Conservation (phyloP, 768 basidiomycete genomes). For the Tubosaeta sp. region DNA sequence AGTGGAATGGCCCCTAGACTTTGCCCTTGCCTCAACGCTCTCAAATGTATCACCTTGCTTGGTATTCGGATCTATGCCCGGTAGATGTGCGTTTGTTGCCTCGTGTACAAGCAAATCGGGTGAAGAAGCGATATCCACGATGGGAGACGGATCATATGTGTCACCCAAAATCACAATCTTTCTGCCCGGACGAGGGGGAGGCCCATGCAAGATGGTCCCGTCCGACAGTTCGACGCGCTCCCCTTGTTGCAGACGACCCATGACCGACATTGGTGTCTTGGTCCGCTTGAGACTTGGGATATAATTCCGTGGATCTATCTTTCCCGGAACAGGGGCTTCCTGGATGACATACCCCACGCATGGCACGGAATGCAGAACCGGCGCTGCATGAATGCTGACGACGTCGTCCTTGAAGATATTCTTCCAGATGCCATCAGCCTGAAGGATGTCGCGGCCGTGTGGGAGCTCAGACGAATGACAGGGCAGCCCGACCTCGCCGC, state of each 20-base stretch:
- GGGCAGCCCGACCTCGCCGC: conserved; percentile 45
- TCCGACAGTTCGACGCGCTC: conserved; percentile 61
- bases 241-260: conserved; percentile 64
- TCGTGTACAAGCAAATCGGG: conserved; percentile 82
- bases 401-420: conserved; percentile 55
- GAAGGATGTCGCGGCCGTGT: conserved; percentile 58
- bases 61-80: conserved; percentile 54
- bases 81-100: conserved; percentile 83
- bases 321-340: conserved; percentile 72
- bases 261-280: conserved; percentile 61
- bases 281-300: conserved; percentile 66
- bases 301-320: conserved; percentile 65
- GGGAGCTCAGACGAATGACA: conserved; percentile 52
- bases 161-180: conserved; percentile 84
- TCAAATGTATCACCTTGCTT: conserved; percentile 60
- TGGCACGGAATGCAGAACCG: conserved; percentile 75
- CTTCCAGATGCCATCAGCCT: conserved; percentile 58
- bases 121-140: conserved; percentile 53
- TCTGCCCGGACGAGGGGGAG: conserved; percentile 59
- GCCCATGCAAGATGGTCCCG: conserved; percentile 69
- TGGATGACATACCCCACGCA: conserved; percentile 75
- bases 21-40: conserved; percentile 57
- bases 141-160: conserved; percentile 74
- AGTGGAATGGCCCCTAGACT: conserved; percentile 83
- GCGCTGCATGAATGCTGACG: conserved; percentile 68